Evolutionary conservation across 2,329 filamentous ascomycete genomes (phyloP).

Genomic region (Curvularia sp.): DNA sequence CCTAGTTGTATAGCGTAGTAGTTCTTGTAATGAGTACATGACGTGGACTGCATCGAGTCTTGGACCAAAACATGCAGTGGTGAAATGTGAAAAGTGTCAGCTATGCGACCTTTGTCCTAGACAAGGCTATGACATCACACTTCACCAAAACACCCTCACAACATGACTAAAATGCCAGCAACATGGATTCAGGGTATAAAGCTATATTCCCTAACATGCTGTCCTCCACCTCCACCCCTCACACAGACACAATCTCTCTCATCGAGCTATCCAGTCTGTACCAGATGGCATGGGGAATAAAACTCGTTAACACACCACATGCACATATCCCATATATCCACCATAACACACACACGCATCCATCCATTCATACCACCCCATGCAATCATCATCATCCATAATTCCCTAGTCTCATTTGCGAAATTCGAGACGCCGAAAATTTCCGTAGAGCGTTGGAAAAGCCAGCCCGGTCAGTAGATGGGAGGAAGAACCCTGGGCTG

Average conservation of each 20-base stretch:
- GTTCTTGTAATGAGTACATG: not conserved
- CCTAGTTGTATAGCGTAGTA: not conserved
- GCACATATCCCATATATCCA: constrained; percentile 6
- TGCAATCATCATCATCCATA: constrained; percentile 5
- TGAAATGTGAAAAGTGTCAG: not conserved
- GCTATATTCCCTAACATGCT: not conserved
- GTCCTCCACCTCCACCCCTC: not conserved
- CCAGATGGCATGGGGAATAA: constrained; percentile 17
- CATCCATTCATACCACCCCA: constrained; percentile 1
- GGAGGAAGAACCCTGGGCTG: constrained; percentile 25
- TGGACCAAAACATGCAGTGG: not conserved
- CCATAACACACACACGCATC: constrained; percentile 8
- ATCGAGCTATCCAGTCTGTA: constrained; percentile 28
- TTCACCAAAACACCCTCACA: not conserved
- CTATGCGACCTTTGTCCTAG: not conserved
- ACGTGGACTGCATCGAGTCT: not conserved
- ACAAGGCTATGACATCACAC: not conserved
- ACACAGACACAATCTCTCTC: constrained; percentile 28
- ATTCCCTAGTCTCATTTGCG: constrained; percentile 3
- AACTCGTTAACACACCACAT: constrained; percentile 19
- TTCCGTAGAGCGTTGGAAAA: constrained; percentile 16
- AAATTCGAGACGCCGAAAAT: constrained; percentile 24
- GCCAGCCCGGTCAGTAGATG: constrained; percentile 21
- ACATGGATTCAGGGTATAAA: constrained; percentile 3
- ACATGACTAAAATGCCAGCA: constrained; percentile 2